Conservation (phyloP, 495 filamentous ascomycete species). For the Chaetomidium leptoderma region DNA sequence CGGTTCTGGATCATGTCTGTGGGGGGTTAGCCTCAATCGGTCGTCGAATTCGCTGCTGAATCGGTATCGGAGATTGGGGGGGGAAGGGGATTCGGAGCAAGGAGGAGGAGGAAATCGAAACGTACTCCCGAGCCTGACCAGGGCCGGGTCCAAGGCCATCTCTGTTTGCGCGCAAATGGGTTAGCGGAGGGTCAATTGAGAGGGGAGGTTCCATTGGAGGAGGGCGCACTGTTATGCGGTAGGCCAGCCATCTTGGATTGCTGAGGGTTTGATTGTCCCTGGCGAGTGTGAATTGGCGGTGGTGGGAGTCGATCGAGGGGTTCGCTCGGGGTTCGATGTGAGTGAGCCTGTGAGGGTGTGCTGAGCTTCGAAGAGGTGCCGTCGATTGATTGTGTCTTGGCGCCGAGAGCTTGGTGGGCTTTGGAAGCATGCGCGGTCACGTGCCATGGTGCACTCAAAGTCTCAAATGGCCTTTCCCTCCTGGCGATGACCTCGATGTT, state of each 20-base stretch:
- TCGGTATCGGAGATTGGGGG: not conserved
- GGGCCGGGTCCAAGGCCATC: conserved; percentile 69
- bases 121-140: conserved; percentile 72
- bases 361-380: conserved; percentile 9
- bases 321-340: not conserved
- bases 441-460: not conserved
- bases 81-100: not conserved
- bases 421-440: conserved; percentile 1
- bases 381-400: conserved; percentile 9
- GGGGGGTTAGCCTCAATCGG: not conserved
- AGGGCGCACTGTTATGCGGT: conserved; percentile 40
- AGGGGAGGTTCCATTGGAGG: not conserved
- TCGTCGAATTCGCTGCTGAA: no score
- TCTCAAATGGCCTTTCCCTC: not conserved
- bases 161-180: conserved; percentile 29
- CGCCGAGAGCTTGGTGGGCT: conserved; percentile 4
- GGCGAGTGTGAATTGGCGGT: not conserved
- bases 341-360: not conserved
- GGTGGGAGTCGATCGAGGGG: not conserved
- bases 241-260: conserved; percentile 41
- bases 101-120: conserved; percentile 25
- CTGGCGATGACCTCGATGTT: no score
- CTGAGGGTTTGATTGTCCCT: not conserved
- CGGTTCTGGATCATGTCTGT: conserved; percentile 80
- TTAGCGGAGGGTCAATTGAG: conserved; percentile 7